phyloP scores from a whole-genome alignment of 1,284 basidiomycete genomes.

The Mycosarcoma mackinlayi region DNA sequence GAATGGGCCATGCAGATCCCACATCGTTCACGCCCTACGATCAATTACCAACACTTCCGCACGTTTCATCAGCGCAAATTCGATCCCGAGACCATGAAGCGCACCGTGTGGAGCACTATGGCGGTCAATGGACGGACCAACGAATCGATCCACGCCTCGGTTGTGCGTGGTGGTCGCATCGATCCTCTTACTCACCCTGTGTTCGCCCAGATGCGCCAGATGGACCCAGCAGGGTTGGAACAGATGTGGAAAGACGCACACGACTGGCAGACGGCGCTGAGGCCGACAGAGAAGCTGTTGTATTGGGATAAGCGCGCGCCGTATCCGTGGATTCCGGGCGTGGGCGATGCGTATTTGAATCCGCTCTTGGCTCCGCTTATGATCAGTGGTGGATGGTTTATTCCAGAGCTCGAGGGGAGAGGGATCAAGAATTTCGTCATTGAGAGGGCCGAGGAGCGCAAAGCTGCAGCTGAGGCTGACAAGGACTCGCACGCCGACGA shows the following conservation, averaged over 20 bases:
- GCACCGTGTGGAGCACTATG: conserved; percentile 43
- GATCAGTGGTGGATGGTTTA: conserved; percentile 23
- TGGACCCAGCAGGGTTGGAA: conserved; percentile 13
- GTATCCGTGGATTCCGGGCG: conserved; percentile 23
- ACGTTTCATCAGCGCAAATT: conserved; percentile 17
- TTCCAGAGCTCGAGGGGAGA: conserved; percentile 12
- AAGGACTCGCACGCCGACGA: too few relatives aligned
- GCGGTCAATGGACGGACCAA: conserved; percentile 19
- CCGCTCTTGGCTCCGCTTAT: conserved; percentile 18
- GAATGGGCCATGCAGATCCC: conserved; percentile 48
- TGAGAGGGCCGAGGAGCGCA: not conserved
- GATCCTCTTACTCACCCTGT: conserved; percentile 9
- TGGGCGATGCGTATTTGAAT: conserved; percentile 13
- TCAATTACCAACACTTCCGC: conserved; percentile 26
- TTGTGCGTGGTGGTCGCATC: conserved; percentile 38
- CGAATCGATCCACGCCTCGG: conserved; percentile 50
- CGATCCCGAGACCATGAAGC: conserved; percentile 14
- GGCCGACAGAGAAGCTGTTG: conserved; percentile 39
- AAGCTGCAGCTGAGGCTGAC: too few relatives aligned
- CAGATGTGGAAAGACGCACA: conserved; percentile 38
- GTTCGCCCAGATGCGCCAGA: conserved; percentile 29
- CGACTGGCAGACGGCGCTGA: conserved; percentile 15
- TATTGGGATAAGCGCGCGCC: conserved; percentile 25
- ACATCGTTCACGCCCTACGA: conserved; percentile 34
- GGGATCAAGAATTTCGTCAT: not conserved